These are phyloP conservation scores for Rhododendron ferrugineum DNA, from an alignment of 148 eudicot species.

Conservation along the genomic window DNA sequence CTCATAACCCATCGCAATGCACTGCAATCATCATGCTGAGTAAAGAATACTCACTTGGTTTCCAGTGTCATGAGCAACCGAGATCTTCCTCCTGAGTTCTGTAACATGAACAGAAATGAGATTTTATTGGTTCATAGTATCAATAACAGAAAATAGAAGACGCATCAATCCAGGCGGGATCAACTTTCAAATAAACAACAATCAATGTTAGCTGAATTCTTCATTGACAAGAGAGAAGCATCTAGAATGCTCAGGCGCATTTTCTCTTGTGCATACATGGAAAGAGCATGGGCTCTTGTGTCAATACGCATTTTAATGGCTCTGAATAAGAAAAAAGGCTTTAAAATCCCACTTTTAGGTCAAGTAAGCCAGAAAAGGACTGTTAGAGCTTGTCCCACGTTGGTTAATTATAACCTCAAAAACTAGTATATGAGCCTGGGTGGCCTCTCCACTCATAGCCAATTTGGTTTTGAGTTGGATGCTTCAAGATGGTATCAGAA, in stretches of 20 bases:
- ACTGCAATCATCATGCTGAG: slow-evolving; percentile 9
- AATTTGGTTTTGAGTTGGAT: neutral
- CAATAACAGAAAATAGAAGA: neutral
- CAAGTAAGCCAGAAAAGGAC: neutral
- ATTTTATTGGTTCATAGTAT: neutral
- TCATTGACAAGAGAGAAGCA: neutral
- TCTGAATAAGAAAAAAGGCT: neutral
- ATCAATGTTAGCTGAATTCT: neutral
- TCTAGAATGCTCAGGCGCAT: neutral
- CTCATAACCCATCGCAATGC: neutral
- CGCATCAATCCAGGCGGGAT: neutral
- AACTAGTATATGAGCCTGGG: neutral
- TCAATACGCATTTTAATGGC: neutral
- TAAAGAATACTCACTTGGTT: slow-evolving; percentile 48
- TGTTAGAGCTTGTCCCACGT: neutral
- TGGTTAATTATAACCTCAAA: neutral
- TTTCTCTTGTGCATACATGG: neutral
- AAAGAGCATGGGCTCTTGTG: neutral
- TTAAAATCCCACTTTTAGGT: neutral
- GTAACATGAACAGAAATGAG: slow-evolving; percentile 2
- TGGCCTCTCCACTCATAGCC: neutral
- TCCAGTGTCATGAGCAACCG: slow-evolving; percentile 20
- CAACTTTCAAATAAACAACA: neutral
- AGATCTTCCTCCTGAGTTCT: slow-evolving; percentile 24
- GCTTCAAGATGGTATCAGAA: neutral